These are phyloP conservation scores for Cyclocybe cylindracea DNA, from an alignment of 768 basidiomycete genomes.

Conservation along the genomic window DNA sequence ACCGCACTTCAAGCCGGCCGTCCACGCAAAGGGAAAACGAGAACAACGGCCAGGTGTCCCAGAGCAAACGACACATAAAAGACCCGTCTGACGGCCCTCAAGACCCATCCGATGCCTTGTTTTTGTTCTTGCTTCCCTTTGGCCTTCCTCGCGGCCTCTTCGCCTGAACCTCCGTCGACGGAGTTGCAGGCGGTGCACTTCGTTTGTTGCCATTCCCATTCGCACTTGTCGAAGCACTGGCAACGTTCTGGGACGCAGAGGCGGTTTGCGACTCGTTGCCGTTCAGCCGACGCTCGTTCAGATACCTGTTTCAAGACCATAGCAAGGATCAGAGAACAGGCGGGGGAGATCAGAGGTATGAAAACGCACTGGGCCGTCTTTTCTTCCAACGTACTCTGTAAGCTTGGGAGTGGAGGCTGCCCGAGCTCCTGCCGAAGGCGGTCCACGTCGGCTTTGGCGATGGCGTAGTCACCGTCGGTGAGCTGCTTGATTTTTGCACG, in stretches of 20 bases:
- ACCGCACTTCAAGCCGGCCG: too few species aligned
- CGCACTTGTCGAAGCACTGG: conserved; percentile 11
- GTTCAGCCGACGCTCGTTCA: conserved; percentile 61
- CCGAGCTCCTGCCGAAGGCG: conserved; percentile 74
- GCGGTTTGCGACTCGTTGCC: conserved; percentile 39
- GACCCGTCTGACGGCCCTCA: not conserved
- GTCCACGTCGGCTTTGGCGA: conserved; percentile 78
- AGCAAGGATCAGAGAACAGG: conserved; percentile 8
- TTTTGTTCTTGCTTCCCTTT: conserved; percentile 68
- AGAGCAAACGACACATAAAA: not conserved
- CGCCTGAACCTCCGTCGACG: conserved; percentile 20
- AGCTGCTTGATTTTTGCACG: conserved; percentile 65
- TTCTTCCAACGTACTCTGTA: conserved; percentile 77
- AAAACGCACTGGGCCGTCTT: conserved; percentile 51
- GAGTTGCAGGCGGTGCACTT: conserved; percentile 16
- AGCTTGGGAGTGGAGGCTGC: conserved; percentile 67
- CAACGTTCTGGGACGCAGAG: conserved; percentile 3
- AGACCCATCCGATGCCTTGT: conserved; percentile 15
- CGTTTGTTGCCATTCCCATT: conserved; percentile 25
- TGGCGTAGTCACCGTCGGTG: conserved; percentile 75
- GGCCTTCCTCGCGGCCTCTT: conserved; percentile 69
- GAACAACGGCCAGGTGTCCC: too few species aligned
- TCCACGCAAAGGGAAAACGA: too few species aligned
- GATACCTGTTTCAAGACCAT: conserved; percentile 43
- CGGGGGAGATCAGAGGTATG: conserved; percentile 2